Percentiles rank a stretch among this genome's conserved stretches.
Evolutionary conservation across 2,329 filamentous ascomycete genomes (phyloP).

Genomic region (Fusarium domesticum): DNA sequence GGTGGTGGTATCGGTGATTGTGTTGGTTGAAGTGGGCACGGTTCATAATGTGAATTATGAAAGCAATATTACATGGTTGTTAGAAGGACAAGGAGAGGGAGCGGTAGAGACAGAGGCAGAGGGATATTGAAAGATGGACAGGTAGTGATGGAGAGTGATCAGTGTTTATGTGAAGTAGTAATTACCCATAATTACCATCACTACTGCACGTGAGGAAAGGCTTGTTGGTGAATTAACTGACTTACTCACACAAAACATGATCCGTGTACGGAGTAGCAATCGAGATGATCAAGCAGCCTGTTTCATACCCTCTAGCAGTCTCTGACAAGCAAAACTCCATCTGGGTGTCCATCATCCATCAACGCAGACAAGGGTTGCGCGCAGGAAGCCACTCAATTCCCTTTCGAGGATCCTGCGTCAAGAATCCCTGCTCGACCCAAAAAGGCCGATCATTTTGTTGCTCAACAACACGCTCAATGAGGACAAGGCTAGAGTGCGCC

Average conservation of each 20-base stretch:
- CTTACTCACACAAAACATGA: too few species aligned
- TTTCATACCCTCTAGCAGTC: too few species aligned
- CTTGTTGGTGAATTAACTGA: too few species aligned
- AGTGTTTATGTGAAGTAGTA: too few species aligned
- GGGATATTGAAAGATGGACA: too few species aligned
- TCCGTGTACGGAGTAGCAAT: too few species aligned
- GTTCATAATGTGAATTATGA: not conserved
- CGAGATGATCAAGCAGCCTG: too few species aligned
- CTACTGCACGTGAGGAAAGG: too few species aligned
- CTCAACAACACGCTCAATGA: not conserved
- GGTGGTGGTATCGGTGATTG: not conserved
- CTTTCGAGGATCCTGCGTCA: conserved; percentile 16
- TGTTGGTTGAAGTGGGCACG: not conserved
- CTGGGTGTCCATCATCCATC: not conserved
- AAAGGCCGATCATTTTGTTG: not conserved
- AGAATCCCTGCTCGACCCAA: conserved; percentile 2
- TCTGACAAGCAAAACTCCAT: not conserved
- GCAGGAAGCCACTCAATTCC: conserved; percentile 4
- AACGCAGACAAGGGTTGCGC: not conserved
- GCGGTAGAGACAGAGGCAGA: not conserved
- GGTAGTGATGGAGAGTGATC: too few species aligned
- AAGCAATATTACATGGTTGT: not conserved
- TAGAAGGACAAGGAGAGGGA: not conserved
- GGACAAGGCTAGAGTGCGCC: not conserved
- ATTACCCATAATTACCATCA: too few species aligned